Base-by-base conservation (phyloP, 805 yeast genomes). In the Saccharomyces kudriavzevii region DNA sequence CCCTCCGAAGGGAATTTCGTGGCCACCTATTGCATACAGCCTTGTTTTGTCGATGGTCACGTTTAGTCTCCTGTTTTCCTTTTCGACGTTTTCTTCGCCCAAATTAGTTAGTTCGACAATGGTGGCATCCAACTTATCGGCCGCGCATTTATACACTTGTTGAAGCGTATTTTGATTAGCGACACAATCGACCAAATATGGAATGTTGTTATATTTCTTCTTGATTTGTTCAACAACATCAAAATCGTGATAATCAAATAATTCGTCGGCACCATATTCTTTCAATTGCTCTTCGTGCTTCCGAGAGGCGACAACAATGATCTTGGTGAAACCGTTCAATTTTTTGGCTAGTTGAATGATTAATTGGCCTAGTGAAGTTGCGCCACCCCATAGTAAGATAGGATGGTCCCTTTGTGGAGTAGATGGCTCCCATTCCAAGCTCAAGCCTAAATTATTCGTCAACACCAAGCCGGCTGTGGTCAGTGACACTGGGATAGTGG, bases 321-420 rank as follows among this genome's bases (percentile, higher is more conserved):
- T 77, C 40, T 72, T 73, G 5, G 59, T 51, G 58, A 62, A 74
- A 13, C 77, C 80, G 43, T 61, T 60, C 14, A 78, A 56, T 28
- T 70, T 61, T 56, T 78, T 78, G 17, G 84, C 84, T 43, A 82
- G 57, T 72, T 85, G 90, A 51, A 83, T 76, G 13, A 82, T 81
- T 17, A 71, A 48, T 48, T 70, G 71, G 17, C 89, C 90, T 10
- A 83, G 76, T 24, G 85, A 76, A 17, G 87, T 76, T n/a, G 89
- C 80, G 58, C 87, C 91, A 61, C 85, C 84, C 83, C 85, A 81
- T 51, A 83, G 72, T 48, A 83, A 64, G 27, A 82, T 58, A 52
- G 71, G 71, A 52, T 72, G 72, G 47, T 71, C 71, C n/a, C 60
- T 56, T 49, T 74, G 73, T 5, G 64, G 60, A 4, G 58, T 20